Evolutionary conservation across 805 yeast genomes (phyloP), one percentile per base, ranked within the genome.

Genomic region (Lipomyces starkeyi): DNA sequence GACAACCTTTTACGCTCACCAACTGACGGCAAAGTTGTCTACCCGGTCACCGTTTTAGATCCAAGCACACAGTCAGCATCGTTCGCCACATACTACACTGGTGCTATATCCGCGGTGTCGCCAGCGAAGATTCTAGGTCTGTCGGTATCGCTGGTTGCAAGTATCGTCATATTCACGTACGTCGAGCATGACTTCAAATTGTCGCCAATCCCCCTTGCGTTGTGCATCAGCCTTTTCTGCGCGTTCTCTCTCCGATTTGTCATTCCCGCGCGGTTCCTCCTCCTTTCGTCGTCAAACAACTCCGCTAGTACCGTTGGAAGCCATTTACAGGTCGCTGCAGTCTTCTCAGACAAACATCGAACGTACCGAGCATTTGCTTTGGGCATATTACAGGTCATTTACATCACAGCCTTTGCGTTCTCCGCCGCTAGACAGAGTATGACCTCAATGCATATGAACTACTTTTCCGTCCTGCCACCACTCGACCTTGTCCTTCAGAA

Each of bases 401-500:
- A 32, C 25, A 54, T 64, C 35, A 13, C 47, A 5, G 20, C 59
- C 54, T 64, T 62, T 25, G 64, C 67, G 14, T 54, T 49, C 58
- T 61, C 64, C 14, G 68, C 69, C 58, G 32, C 59, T 14, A 29
- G 66, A 9, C 71, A 69, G 29, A 68, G 40, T 52, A 69, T 69
- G 72, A 22, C 71, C 3, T 64, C 71, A 8, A 25, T 69, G 43
- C 72, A 69, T 59, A 64, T 61, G 72, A 69, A 69, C 62, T 69
- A 63, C 60, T 69, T 69, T 53, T 69, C 72, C n/a, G 68, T 67
- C 14, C 61, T 69, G 14, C 71, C 72, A 2, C 67, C 71, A 8
- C 63, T 68, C 22, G 72, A 69, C 52, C 40, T 61, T 17, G 68
- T 61, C 22, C 63, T 69, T 22, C 71, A 67, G 59, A 20, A 55